A percentile compares a stretch with the other conserved stretches of the same genome.
Evolutionary conservation across 2,329 filamentous ascomycete genomes (phyloP).

Genomic region (Aureobasidium lini): DNA sequence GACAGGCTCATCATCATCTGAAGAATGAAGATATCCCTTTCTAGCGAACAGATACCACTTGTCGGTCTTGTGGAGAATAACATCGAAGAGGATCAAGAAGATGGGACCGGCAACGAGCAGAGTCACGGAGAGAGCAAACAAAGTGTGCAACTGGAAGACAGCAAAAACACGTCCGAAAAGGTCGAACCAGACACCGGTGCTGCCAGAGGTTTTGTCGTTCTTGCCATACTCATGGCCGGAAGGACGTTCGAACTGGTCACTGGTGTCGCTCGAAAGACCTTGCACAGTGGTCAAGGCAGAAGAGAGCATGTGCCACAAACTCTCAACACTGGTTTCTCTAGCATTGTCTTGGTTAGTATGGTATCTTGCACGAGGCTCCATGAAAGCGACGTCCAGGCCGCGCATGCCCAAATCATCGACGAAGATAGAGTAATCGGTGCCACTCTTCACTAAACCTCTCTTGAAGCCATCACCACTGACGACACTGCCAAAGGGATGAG

Average conservation of each 20-base stretch:
- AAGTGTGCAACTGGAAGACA: slow-evolving; percentile 68
- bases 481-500: slow-evolving; percentile 76
- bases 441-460: slow-evolving; percentile 67
- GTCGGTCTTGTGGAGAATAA: slow-evolving; percentile 61
- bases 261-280: slow-evolving; percentile 61
- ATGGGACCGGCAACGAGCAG: slow-evolving; percentile 74
- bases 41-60: slow-evolving; percentile 85
- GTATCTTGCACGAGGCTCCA: slow-evolving; percentile 75
- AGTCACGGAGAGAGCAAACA: slow-evolving; percentile 83
- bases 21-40: slow-evolving; percentile 52
- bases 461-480: slow-evolving; percentile 80
- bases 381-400: slow-evolving; percentile 88
- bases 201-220: slow-evolving; percentile 53
- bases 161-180: slow-evolving; percentile 74
- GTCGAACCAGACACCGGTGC: slow-evolving; percentile 83
- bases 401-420: slow-evolving; percentile 69
- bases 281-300: slow-evolving; percentile 68
- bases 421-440: slow-evolving; percentile 86
- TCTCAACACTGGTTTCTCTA: slow-evolving; percentile 62
- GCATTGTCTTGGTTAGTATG: slow-evolving; percentile 87
- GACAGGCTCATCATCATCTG: slow-evolving; percentile 53
- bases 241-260: slow-evolving; percentile 56
- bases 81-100: slow-evolving; percentile 59
- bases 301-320: slow-evolving; percentile 93
- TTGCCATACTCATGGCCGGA: slow-evolving; percentile 51